These are phyloP conservation scores for Coemansia sp. DNA, from an alignment of 192 early-diverging fungal genomes.

Conservation along the genomic window DNA sequence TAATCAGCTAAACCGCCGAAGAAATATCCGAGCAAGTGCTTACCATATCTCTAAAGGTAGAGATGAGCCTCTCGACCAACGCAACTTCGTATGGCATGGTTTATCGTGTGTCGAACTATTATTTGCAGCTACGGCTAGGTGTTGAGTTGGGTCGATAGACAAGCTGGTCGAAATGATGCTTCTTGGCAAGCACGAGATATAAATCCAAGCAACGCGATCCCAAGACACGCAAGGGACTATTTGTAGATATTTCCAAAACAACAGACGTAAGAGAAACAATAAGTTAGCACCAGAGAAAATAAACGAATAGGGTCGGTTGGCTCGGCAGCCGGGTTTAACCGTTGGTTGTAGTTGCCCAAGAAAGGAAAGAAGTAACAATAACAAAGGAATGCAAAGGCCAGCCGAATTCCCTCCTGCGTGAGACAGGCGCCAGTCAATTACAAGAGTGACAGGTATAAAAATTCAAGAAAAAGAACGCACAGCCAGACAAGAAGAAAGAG, in stretches of 20 bases:
- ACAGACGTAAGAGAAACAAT: background rate
- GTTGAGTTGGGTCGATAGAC: background rate
- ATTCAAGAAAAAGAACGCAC: background rate
- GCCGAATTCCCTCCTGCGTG: background rate
- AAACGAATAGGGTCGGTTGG: background rate
- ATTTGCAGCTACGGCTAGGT: background rate
- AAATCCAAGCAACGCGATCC: background rate
- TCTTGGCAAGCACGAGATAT: background rate
- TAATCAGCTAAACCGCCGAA: background rate
- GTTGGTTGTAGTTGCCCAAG: background rate
- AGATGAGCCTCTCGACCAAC: conserved; percentile 49
- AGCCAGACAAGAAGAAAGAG: background rate
- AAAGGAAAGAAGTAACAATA: background rate
- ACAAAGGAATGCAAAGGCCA: background rate
- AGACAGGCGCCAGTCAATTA: background rate
- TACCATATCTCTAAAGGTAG: conserved; percentile 53
- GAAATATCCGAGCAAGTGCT: conserved; percentile 1
- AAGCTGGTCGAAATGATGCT: background rate
- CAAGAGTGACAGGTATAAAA: background rate
- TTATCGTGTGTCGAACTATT: background rate
- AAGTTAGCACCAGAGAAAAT: background rate
- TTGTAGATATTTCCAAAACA: background rate
- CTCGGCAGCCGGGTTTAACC: background rate
- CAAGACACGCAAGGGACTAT: background rate
- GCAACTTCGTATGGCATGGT: conserved; percentile 53